A percentile compares a stretch with the other conserved stretches of the same genome.
Conservation (phyloP, 2,329 filamentous ascomycete genomes). For the Magnaporthiopsis rhizophila region DNA sequence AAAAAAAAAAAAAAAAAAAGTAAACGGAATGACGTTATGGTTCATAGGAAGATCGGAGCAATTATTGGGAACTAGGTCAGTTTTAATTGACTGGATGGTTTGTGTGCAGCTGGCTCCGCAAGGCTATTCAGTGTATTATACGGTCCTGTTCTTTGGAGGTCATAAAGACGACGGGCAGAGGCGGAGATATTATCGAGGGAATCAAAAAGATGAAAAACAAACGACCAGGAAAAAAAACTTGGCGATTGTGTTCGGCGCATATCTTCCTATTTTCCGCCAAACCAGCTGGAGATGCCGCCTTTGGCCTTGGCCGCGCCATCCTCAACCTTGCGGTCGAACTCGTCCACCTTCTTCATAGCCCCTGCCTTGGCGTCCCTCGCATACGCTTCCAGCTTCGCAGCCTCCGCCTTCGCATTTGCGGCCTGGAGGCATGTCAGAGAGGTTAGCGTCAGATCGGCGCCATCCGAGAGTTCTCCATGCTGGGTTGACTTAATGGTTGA, state of each 20-base stretch:
- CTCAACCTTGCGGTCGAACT: conserved; percentile 76
- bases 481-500: not conserved
- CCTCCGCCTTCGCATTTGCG: conserved; percentile 54
- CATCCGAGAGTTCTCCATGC: not conserved
- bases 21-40: not conserved
- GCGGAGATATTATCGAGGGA: not conserved
- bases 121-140: not conserved
- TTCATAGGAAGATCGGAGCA: too few relatives aligned
- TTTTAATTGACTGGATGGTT: too few relatives aligned
- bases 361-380: conserved; percentile 57
- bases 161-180: not conserved
- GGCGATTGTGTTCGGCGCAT: too few relatives aligned
- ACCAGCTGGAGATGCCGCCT: conserved; percentile 77
- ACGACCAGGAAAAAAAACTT: not conserved
- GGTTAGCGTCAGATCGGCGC: not conserved
- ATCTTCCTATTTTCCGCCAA: conserved; percentile 52
- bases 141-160: too few relatives aligned
- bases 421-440: conserved; percentile 30
- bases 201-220: not conserved
- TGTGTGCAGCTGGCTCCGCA: too few relatives aligned
- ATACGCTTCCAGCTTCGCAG: conserved; percentile 52
- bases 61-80: too few relatives aligned
- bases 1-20: too few relatives aligned
- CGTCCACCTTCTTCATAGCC: conserved; percentile 65
- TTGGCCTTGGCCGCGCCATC: conserved; percentile 74